Conservation (phyloP, 352 stramenopile species). For the Phytopythium litorale region DNA sequence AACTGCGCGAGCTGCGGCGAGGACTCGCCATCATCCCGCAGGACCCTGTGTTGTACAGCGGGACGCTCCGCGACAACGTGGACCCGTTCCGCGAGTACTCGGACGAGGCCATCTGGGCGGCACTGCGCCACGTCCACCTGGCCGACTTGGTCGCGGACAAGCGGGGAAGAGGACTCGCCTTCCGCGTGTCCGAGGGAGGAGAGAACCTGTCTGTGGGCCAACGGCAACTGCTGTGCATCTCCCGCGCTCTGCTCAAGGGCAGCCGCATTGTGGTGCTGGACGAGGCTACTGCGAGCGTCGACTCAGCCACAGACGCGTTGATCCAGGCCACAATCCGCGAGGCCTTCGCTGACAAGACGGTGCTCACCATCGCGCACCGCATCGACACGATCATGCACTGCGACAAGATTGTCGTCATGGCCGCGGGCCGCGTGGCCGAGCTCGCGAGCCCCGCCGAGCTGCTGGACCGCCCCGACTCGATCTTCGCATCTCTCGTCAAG, state of each 20-base stretch:
- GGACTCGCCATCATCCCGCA: conserved; percentile 53
- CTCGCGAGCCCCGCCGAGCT: conserved; percentile 6
- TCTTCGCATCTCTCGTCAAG: conserved; percentile 2
- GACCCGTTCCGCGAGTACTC: conserved; percentile 84
- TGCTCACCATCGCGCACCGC: conserved; percentile 50
- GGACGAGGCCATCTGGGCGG: conserved; percentile 60
- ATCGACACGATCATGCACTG: conserved; percentile 43
- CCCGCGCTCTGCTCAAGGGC: conserved; percentile 88
- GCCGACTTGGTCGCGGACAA: conserved; percentile 55
- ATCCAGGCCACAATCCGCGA: conserved; percentile 46
- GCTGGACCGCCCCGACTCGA: background rate
- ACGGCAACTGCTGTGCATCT: conserved; percentile 95
- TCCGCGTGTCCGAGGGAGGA: conserved; percentile 87
- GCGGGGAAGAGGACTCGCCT: conserved; percentile 57
- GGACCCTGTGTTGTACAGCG: conserved; percentile 90
- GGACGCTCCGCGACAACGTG: conserved; percentile 86
- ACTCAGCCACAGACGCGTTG: conserved; percentile 64
- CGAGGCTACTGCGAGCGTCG: conserved; percentile 92
- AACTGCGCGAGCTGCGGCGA: conserved; percentile 28
- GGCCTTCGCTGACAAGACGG: conserved; percentile 46
- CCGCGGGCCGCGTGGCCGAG: conserved; percentile 10
- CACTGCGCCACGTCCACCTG: conserved; percentile 57
- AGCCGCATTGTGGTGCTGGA: conserved; percentile 92
- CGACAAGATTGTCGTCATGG: conserved; percentile 19
- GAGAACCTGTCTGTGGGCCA: conserved; percentile 96